phyloP scores from a whole-genome alignment of 2,329 filamentous ascomycete genomes.

The Colletotrichum cordylinicola region DNA sequence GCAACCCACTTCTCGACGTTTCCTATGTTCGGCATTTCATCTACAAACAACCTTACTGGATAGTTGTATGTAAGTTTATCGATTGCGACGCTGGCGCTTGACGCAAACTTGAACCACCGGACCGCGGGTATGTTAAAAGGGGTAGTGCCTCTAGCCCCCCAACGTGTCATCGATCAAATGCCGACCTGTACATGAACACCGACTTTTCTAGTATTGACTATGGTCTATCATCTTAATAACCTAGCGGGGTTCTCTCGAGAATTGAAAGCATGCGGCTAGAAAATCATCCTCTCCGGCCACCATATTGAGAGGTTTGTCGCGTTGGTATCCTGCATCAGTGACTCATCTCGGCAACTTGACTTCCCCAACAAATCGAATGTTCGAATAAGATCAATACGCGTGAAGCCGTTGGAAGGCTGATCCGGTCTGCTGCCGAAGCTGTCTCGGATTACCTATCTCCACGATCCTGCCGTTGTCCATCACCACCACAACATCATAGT shows the following conservation, averaged over 20 bases:
- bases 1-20: background rate
- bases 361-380: background rate
- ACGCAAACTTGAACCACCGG: background rate
- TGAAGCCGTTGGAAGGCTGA: background rate
- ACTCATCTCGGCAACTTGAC: background rate
- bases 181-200: background rate
- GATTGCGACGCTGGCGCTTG: background rate
- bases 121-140: background rate
- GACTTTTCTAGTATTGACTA: too few relatives aligned
- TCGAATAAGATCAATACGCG: background rate
- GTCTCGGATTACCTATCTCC: background rate
- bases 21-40: background rate
- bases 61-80: background rate
- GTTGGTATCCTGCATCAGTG: background rate
- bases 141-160: background rate
- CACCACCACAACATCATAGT: constrained; percentile 1
- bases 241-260: background rate
- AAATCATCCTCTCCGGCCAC: background rate
- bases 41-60: background rate
- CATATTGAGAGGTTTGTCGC: background rate
- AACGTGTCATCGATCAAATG: background rate
- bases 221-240: too few relatives aligned
- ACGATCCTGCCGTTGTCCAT: background rate
- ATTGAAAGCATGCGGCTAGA: background rate
- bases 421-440: background rate